These are phyloP conservation scores for Kluyveromyces lactis DNA, from an alignment of 805 yeast genomes.

Conservation along the genomic window DNA sequence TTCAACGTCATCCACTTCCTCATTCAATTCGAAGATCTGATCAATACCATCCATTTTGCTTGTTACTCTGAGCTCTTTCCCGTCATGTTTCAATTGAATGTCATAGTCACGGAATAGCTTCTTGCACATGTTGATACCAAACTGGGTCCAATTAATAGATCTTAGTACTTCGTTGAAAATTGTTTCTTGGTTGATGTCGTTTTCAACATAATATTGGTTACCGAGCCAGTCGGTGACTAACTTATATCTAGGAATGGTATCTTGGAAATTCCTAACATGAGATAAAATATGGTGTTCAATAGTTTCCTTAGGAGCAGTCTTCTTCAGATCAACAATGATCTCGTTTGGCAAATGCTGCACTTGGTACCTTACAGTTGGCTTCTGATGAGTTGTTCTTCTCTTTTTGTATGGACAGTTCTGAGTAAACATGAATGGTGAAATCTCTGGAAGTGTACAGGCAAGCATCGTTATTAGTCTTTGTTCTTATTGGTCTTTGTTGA, in stretches of 20 bases:
- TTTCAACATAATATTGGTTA: slow-evolving; percentile 26
- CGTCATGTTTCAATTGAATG: slow-evolving; percentile 21
- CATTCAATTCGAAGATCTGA: slow-evolving; percentile 16
- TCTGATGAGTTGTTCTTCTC: slow-evolving; percentile 1
- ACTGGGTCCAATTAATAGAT: slow-evolving; percentile 13
- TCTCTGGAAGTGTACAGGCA: slow-evolving; percentile 3
- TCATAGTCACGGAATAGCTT: slow-evolving; percentile 22
- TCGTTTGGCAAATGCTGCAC: slow-evolving; percentile 12
- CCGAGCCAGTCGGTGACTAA: slow-evolving; percentile 22
- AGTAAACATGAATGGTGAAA: neutral
- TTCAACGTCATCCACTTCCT: slow-evolving; percentile 16
- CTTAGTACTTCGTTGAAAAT: slow-evolving; percentile 13
- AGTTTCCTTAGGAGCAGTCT: slow-evolving; percentile 13
- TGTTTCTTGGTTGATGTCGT: slow-evolving; percentile 15
- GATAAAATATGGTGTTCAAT: slow-evolving; percentile 14
- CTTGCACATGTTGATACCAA: slow-evolving; percentile 18
- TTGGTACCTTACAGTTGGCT: slow-evolving; percentile 7
- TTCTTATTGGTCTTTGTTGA: too few relatives aligned
- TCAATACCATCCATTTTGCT: slow-evolving; percentile 17
- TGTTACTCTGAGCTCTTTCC: slow-evolving; percentile 15
- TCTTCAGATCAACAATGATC: slow-evolving; percentile 14
- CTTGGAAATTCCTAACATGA: slow-evolving; percentile 11
- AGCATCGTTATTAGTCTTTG: neutral
- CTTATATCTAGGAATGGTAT: slow-evolving; percentile 15
- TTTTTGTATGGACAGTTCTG: slow-evolving; percentile 2